phyloP scores from a whole-genome alignment of 441 rosid species.

The Arabidopsis lyrata region DNA sequence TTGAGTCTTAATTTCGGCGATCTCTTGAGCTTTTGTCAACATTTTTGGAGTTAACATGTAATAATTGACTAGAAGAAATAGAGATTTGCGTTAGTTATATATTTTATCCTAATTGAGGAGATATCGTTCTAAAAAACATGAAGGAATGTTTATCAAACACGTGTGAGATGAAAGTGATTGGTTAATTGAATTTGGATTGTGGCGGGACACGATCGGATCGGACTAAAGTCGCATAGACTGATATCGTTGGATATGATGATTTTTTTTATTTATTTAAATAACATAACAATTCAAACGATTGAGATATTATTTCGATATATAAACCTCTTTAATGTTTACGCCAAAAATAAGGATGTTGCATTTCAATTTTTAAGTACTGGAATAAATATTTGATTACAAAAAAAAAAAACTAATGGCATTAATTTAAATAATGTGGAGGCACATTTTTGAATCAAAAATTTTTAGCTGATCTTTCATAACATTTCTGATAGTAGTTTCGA shows the following conservation, averaged over 20 bases:
- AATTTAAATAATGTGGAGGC: background rate
- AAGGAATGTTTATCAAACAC: constrained; percentile 31
- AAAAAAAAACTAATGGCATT: background rate
- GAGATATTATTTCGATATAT: background rate
- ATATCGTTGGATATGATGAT: background rate
- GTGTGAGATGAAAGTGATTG: constrained; percentile 40
- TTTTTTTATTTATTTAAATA: background rate
- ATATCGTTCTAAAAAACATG: background rate
- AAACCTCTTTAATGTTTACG: background rate
- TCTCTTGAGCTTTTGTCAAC: background rate
- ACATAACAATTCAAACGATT: background rate
- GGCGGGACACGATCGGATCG: background rate
- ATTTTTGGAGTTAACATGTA: background rate
- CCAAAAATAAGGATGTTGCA: background rate
- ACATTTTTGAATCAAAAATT: background rate
- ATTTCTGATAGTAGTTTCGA: background rate
- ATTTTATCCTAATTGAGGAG: constrained; percentile 3
- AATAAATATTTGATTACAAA: too few species aligned
- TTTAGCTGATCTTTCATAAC: background rate
- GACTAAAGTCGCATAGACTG: background rate
- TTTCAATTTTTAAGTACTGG: background rate
- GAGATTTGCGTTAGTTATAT: background rate
- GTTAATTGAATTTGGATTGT: constrained; percentile 34
- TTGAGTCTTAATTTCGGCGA: background rate
- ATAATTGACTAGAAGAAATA: background rate